Base-by-base conservation (phyloP, 2,329 filamentous ascomycete genomes). In the Trichoderma sp. region DNA sequence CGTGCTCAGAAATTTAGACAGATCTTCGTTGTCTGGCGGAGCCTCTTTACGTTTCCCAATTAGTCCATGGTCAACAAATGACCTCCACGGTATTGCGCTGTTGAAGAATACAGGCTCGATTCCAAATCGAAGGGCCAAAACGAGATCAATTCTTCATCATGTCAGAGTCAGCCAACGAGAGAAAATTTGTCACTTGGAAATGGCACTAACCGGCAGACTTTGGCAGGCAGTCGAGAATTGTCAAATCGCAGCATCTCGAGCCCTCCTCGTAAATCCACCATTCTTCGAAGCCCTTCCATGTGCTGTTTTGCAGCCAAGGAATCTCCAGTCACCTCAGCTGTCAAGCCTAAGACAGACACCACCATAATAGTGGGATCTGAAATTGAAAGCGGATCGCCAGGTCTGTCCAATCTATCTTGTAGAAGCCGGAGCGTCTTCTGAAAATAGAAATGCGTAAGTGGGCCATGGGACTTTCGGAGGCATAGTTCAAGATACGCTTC, bases 161-260 rank as follows among this genome's bases (percentile, higher is more conserved):
- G 21, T 49, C 21, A 49, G 47, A 49, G 8, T 5, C n/a, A 5
- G 24, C 7, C 11, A 43, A 5, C 13, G 3, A 24, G 47, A 49
- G 10, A 24, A 13, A 24, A 3, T 7, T 11, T 1, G 47, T 49
- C n/a, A 21, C 0, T 13, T 49, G 21, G n/a, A 29, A 19, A 27
- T 16, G 31, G 40, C 47, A 52, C 58, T 65, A 5, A 72, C 73
- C 73, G 72, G 70, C 73, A 74, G 0, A 74, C 72, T 10, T 74
- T 74, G 31, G 72, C 70, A 0, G 72, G 73, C 1, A 74, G 16
- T 11, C 72, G 70, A 6, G 71, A 59, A 6, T 72, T 74, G 33
- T 72, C 71, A 14, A 70, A 73, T 6, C 62, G 67, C 1, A 74
- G 37, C 59, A 70, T 70, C 24, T 62, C 68, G 2, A 74, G 64